phyloP scores from a whole-genome alignment of 225 moss, liverwort and hornwort species.

The Antitrichia curtipendula region DNA sequence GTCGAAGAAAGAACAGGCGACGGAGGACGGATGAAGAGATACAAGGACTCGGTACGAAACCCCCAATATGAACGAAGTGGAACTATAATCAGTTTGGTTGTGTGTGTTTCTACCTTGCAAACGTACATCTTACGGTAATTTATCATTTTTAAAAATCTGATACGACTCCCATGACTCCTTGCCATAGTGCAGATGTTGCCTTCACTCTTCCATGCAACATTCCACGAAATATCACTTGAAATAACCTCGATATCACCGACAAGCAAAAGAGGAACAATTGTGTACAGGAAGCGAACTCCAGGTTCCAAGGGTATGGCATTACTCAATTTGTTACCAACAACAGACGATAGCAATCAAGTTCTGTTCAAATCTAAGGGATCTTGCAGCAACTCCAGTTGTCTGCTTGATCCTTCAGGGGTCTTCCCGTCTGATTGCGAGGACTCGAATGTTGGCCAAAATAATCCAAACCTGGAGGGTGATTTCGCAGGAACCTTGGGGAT shows the following conservation, averaged over 20 bases:
- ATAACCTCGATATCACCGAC: background rate
- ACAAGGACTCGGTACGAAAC: too few relatives aligned
- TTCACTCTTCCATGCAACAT: background rate
- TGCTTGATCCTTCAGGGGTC: conserved; percentile 25
- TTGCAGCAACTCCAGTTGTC: conserved; percentile 56
- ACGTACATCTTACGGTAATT: background rate
- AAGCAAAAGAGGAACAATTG: background rate
- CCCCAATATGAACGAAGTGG: background rate
- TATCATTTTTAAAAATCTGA: background rate
- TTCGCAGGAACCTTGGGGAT: conserved; percentile 28
- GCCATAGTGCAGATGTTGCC: background rate
- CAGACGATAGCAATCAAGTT: conserved; percentile 23
- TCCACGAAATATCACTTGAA: background rate
- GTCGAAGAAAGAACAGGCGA: background rate
- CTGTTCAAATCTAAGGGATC: conserved; percentile 82
- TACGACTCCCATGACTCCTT: background rate
- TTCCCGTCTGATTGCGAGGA: conserved; percentile 27
- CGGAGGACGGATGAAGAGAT: background rate
- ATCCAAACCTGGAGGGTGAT: conserved; percentile 43
- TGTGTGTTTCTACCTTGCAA: background rate
- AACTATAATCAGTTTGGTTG: background rate
- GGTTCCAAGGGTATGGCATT: background rate
- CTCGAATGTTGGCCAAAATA: conserved; percentile 38
- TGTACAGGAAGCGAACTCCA: background rate
- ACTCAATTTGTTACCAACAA: conserved; percentile 8